Evolutionary conservation across 2,329 filamentous ascomycete genomes (phyloP).

Genomic region (Pezicula radicicola): DNA sequence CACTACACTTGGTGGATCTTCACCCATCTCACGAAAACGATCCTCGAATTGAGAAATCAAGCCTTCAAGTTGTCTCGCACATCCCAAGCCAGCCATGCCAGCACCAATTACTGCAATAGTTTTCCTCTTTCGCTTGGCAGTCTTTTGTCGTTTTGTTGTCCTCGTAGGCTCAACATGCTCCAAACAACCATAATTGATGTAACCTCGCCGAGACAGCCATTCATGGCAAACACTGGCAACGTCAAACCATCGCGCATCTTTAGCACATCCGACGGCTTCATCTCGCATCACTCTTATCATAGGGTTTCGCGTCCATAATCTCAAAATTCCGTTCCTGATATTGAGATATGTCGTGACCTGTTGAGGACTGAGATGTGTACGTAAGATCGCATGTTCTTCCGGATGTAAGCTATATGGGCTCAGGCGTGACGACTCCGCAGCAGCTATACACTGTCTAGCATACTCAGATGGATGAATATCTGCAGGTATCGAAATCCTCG

Average conservation of each 20-base stretch:
- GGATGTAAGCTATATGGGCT: slow-evolving; percentile 86
- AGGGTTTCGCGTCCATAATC: slow-evolving; percentile 86
- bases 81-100: slow-evolving; percentile 89
- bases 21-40: slow-evolving; percentile 59
- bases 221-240: slow-evolving; percentile 85
- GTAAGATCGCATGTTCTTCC: slow-evolving; percentile 78
- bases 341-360: slow-evolving; percentile 97
- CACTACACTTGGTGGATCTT: slow-evolving; percentile 70
- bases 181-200: slow-evolving; percentile 95
- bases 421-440: slow-evolving; percentile 83
- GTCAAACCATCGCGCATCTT: slow-evolving; percentile 84
- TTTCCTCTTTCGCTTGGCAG: slow-evolving; percentile 51
- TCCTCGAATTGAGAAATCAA: slow-evolving; percentile 78
- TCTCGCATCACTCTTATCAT: slow-evolving; percentile 76
- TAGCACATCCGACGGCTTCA: slow-evolving; percentile 88
- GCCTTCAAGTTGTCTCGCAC: slow-evolving; percentile 87
- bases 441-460: slow-evolving; percentile 85
- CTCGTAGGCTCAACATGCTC: slow-evolving; percentile 49
- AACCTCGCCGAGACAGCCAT: slow-evolving; percentile 87
- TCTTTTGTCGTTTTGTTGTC: slow-evolving; percentile 29
- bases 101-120: slow-evolving; percentile 87
- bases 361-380: slow-evolving; percentile 76
- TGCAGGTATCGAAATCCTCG: slow-evolving; percentile 80
- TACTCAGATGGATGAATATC: slow-evolving; percentile 73
- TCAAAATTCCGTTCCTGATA: slow-evolving; percentile 89